Evolutionary conservation across 345 rosid species (phyloP).

Genomic region (Zanthoxylum bungeanum): DNA sequence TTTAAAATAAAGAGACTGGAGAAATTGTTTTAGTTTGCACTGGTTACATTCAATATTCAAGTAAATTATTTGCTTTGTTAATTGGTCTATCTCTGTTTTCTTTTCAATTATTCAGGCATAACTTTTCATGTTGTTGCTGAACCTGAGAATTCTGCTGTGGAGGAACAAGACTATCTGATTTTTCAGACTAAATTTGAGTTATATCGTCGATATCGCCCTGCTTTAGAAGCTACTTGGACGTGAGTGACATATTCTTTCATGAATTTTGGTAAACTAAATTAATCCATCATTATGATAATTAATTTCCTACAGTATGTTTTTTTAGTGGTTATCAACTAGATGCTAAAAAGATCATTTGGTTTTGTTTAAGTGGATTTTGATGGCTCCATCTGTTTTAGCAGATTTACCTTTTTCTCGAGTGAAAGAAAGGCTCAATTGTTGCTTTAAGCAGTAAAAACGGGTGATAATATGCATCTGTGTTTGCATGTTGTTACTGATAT

Average conservation of each 20-base stretch:
- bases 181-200: constrained; percentile 14
- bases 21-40: background rate
- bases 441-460: background rate
- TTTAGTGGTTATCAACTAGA: background rate
- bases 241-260: constrained; percentile 27
- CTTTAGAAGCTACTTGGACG: constrained; percentile 50
- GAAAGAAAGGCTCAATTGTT: background rate
- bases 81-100: constrained; percentile 4
- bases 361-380: background rate
- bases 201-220: constrained; percentile 38
- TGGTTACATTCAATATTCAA: background rate
- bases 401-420: background rate
- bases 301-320: background rate
- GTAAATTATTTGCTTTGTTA: background rate
- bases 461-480: background rate
- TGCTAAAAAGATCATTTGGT: background rate
- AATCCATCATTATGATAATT: background rate
- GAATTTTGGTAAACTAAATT: background rate
- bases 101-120: constrained; percentile 26
- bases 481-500: background rate
- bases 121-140: constrained; percentile 23
- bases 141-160: constrained; percentile 18
- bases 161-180: constrained; percentile 19
- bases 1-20: background rate
- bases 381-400: background rate